phyloP scores from a whole-genome alignment of 1,284 basidiomycete genomes.

The Phaffia rhodozyma region DNA sequence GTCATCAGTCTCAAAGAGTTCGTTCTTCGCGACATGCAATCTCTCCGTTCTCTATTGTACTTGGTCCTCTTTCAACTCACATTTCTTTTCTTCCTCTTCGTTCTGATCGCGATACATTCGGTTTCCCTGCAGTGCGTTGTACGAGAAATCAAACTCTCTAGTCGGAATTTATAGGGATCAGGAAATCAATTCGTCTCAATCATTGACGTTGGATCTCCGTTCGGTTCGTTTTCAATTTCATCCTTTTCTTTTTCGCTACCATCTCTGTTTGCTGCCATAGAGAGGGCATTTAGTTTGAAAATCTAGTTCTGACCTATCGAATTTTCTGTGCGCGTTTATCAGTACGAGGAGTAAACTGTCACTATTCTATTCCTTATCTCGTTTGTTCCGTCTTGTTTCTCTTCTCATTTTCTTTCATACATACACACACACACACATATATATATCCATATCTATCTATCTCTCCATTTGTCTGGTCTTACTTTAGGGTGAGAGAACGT shows the following conservation, averaged over 20 bases:
- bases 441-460: too few relatives aligned
- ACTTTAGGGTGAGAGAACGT: too few relatives aligned
- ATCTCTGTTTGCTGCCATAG: too few relatives aligned
- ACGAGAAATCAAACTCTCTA: conserved; percentile 79
- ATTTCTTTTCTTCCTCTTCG: not conserved
- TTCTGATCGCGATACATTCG: not conserved
- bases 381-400: not conserved
- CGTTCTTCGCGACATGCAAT: conserved; percentile 21
- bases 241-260: not conserved
- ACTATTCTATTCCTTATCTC: not conserved
- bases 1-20: conserved; percentile 82
- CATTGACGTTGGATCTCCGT: conserved; percentile 62
- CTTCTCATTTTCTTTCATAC: too few relatives aligned
- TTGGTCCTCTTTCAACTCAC: too few relatives aligned
- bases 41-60: conserved; percentile 23
- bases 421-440: too few relatives aligned
- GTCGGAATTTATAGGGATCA: conserved; percentile 92
- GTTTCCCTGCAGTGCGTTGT: conserved; percentile 48
- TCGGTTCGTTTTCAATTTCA: conserved; percentile 46
- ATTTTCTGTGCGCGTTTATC: not conserved
- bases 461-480: too few relatives aligned
- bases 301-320: not conserved
- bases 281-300: not conserved
- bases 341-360: not conserved
- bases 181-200: conserved; percentile 77